phyloP scores from a whole-genome alignment of 1,284 basidiomycete species.

The Melampsora abietis-canadensis region DNA sequence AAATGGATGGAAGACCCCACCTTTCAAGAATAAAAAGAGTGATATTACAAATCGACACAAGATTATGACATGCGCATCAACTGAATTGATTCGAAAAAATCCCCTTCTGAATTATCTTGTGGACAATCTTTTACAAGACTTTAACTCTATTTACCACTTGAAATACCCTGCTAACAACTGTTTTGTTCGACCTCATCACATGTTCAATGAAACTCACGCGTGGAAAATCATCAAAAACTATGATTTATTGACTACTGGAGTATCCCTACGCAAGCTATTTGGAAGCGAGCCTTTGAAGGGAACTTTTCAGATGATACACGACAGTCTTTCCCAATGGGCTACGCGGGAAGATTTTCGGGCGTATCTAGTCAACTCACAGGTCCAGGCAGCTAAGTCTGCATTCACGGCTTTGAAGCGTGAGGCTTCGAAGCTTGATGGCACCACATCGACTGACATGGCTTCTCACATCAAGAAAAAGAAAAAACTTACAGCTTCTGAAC shows the following conservation, averaged over 20 bases:
- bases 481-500: too few species aligned
- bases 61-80: neutral
- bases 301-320: too few species aligned
- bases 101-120: neutral
- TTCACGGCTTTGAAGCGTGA: too few species aligned
- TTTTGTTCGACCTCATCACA: neutral
- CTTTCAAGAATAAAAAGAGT: too few species aligned
- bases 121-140: neutral
- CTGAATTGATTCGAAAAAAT: neutral
- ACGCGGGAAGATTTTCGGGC: too few species aligned
- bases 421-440: too few species aligned
- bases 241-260: neutral
- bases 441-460: too few species aligned
- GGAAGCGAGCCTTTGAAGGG: neutral
- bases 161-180: neutral
- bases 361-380: too few species aligned
- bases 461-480: too few species aligned
- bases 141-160: neutral
- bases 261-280: neutral
- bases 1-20: neutral
- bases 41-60: neutral
- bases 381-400: too few species aligned
- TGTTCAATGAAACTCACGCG: neutral
- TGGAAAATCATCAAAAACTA: conserved; percentile 1
- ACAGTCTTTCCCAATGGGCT: too few species aligned